phyloP scores from a whole-genome alignment of 352 stramenopile genomes.

The Phytophthora agathidicida region DNA sequence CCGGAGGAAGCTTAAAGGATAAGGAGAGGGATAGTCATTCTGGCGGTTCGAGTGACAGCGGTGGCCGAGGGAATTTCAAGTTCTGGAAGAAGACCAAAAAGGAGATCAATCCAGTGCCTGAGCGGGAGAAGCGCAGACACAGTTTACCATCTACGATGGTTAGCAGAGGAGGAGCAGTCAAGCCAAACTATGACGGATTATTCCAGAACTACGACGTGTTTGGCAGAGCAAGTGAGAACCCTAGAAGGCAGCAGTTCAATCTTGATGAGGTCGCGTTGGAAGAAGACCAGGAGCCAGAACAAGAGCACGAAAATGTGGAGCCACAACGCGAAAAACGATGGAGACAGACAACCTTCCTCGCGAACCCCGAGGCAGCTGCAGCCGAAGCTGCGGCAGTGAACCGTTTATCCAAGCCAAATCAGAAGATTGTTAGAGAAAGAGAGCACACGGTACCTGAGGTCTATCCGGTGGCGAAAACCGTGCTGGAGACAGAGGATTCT shows the following conservation, averaged over 20 bases:
- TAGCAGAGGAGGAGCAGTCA: constrained; percentile 2
- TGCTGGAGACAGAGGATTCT: constrained; percentile 25
- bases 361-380: constrained; percentile 23
- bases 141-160: constrained; percentile 14
- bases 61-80: constrained; percentile 14
- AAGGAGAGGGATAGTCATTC: constrained; percentile 25
- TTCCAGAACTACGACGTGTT: constrained; percentile 40
- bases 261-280: constrained; percentile 2
- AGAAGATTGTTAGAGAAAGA: constrained; percentile 1
- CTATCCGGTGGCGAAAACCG: constrained; percentile 31
- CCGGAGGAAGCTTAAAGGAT: constrained; percentile 19
- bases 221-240: constrained; percentile 14
- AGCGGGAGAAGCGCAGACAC: constrained; percentile 10
- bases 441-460: constrained; percentile 21
- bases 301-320: constrained; percentile 23
- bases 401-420: constrained; percentile 1
- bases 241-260: background rate
- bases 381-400: constrained; percentile 25
- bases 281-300: constrained; percentile 20
- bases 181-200: constrained; percentile 53
- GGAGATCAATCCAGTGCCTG: background rate
- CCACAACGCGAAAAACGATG: constrained; percentile 16
- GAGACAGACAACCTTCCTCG: constrained; percentile 30
- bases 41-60: constrained; percentile 14
- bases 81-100: constrained; percentile 33